Evolutionary conservation across 2,329 filamentous ascomycete species (phyloP).

Genomic region (Fusarium falciforme): DNA sequence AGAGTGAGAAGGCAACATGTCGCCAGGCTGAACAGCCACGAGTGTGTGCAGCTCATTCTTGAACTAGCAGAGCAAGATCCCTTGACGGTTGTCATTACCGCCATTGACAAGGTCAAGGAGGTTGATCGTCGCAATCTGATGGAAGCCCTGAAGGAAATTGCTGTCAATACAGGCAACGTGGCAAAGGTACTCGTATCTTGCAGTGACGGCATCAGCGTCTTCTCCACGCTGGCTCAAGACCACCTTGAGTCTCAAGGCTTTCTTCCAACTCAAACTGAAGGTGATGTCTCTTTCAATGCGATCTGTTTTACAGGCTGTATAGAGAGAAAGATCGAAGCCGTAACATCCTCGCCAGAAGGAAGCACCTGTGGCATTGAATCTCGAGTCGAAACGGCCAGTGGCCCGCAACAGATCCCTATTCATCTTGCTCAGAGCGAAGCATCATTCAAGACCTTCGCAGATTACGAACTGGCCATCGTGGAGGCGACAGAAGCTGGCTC

Average conservation of each 20-base stretch:
- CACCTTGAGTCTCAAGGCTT: background rate
- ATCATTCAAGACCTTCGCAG: background rate
- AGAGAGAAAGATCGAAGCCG: background rate
- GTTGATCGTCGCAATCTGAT: background rate
- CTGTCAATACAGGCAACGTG: background rate
- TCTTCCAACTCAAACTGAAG: background rate
- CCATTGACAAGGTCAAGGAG: background rate
- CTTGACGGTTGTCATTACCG: constrained; percentile 9
- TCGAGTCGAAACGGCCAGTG: background rate
- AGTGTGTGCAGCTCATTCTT: constrained; percentile 12
- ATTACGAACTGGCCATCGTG: constrained; percentile 4
- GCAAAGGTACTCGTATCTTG: constrained; percentile 2
- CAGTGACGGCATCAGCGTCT: background rate
- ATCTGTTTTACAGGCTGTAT: background rate
- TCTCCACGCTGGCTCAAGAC: background rate
- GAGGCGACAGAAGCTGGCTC: constrained; percentile 4
- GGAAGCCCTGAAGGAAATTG: background rate
- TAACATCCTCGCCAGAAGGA: background rate
- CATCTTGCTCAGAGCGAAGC: background rate
- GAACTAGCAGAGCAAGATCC: constrained; percentile 13
- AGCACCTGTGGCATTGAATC: background rate
- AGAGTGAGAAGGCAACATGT: background rate
- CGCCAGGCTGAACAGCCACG: background rate
- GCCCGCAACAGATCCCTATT: background rate
- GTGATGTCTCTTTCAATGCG: background rate